These are phyloP conservation scores for Yamadazyma diddensiae DNA, from an alignment of 1,139 yeast genomes.

Conservation along the genomic window DNA sequence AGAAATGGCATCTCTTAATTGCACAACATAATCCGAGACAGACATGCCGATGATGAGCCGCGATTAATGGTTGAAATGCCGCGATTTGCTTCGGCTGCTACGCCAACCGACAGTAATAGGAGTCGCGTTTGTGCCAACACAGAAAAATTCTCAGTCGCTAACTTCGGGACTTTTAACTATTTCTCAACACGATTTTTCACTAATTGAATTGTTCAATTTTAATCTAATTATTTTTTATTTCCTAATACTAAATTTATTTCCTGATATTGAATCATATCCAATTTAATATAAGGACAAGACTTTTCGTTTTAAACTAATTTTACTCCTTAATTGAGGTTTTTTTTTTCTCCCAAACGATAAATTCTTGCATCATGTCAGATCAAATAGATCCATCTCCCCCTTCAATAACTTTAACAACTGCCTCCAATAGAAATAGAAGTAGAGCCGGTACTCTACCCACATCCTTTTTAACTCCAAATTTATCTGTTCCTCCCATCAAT, in stretches of 20 bases:
- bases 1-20: conserved; percentile 5
- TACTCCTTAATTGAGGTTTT: too few relatives aligned
- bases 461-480: conserved; percentile 12
- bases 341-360: too few relatives aligned
- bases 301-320: too few relatives aligned
- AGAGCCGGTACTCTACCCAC: conserved; percentile 51
- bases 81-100: too few relatives aligned
- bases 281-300: too few relatives aligned
- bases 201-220: too few relatives aligned
- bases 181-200: too few relatives aligned
- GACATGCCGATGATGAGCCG: conserved; percentile 4
- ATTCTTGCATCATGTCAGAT: too few relatives aligned
- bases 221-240: not conserved
- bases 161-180: conserved; percentile 2
- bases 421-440: conserved; percentile 44
- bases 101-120: conserved; percentile 1
- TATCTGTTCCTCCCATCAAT: conserved; percentile 5
- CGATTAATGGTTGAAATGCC: too few relatives aligned
- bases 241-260: too few relatives aligned
- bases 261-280: too few relatives aligned
- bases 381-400: conserved; percentile 30
- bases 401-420: conserved; percentile 30
- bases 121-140: not conserved
- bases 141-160: conserved; percentile 3
- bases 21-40: conserved; percentile 3